Base-by-base conservation (phyloP, 1,139 yeast genomes). In the Debaryomyces sp. region DNA sequence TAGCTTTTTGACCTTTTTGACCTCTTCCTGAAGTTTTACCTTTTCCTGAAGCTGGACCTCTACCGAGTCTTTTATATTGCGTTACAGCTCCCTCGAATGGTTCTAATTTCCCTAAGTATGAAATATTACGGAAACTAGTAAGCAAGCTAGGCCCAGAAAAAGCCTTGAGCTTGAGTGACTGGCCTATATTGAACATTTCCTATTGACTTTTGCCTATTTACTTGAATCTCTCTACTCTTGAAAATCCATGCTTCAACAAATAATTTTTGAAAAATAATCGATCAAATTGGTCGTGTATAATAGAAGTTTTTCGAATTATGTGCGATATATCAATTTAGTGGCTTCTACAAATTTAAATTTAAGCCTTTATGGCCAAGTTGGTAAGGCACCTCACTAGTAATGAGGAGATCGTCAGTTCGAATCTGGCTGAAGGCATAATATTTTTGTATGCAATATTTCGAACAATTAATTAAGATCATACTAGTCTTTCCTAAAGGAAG, bases 21-120 rank as follows among this genome's bases (percentile, higher is more conserved):
- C 99, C 99, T 67, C 99, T 82, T 44, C 97, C 96, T 3, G 98
- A 84, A 1, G 98, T 94, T 70, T 92, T 91, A 73, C 99, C 96
- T 57, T 77, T 75, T 13, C 96, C 96, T 41, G 96, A 87, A 30
- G 96, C 94, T 34, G 97, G 96, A 71, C 99, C 99, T 74, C 99
- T 85, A 67, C 99, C 99, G 29, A 94, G 78, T 68, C 97, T 81
- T 64, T 87, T 90, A 62, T 73, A 74, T 17, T 67, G 54, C 24
- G 57, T 61, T 22, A 71, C 75, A 0, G 81, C 68, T 1, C 81
- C 81, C 43, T 68, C 73, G 46, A 62, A 63, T 18, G 80, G 78
- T 38, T 61, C 55, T 54, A 77, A 71, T 41, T 53, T 57, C n/a
- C 79, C 78, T 53, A 75, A 61, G 46, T 61, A 63, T 15, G 75